Percentiles rank a stretch among this genome's conserved stretches.
Evolutionary conservation across 2,329 filamentous ascomycete species (phyloP).

Genomic region (Stagonosporopsis chrysanthemi): DNA sequence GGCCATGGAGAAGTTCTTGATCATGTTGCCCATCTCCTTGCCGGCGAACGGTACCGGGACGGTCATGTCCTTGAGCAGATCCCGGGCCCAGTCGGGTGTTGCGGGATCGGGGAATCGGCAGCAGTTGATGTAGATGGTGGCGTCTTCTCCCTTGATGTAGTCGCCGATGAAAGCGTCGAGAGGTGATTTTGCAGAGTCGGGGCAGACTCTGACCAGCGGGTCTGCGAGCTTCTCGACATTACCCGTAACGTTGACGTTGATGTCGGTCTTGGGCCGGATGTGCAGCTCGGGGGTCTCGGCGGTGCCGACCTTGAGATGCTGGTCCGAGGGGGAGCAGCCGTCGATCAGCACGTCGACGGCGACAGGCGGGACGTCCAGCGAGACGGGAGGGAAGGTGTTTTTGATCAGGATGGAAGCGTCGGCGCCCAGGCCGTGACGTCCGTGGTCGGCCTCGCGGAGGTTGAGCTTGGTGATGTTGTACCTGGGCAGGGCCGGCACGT

Average conservation of each 20-base stretch:
- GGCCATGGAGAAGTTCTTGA: conserved; percentile 85
- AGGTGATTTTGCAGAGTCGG: conserved; percentile 78
- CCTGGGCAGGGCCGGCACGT: conserved; percentile 79
- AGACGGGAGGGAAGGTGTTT: conserved; percentile 82
- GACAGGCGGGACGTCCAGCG: conserved; percentile 78
- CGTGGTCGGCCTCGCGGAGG: conserved; percentile 72
- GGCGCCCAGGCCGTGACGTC: conserved; percentile 73
- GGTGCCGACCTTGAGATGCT: conserved; percentile 79
- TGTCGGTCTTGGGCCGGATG: conserved; percentile 71
- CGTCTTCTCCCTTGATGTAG: conserved; percentile 81
- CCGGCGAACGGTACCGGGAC: conserved; percentile 86
- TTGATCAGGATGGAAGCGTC: conserved; percentile 76
- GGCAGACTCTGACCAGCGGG: conserved; percentile 75
- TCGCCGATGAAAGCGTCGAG: conserved; percentile 81
- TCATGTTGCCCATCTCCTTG: conserved; percentile 78
- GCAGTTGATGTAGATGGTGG: conserved; percentile 83
- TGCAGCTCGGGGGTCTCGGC: conserved; percentile 72
- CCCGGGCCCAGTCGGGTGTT: conserved; percentile 82
- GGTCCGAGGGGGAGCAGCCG: conserved; percentile 75
- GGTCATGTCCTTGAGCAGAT: conserved; percentile 81
- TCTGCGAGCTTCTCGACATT: conserved; percentile 77
- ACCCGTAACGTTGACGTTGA: conserved; percentile 74
- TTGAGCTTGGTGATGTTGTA: conserved; percentile 84
- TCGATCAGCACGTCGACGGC: conserved; percentile 86
- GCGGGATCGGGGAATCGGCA: conserved; percentile 69